Percentiles rank a stretch among this genome's conserved stretches.
Evolutionary conservation across 495 filamentous ascomycete species (phyloP).

Genomic region (Hypoxylon crocopeplum): DNA sequence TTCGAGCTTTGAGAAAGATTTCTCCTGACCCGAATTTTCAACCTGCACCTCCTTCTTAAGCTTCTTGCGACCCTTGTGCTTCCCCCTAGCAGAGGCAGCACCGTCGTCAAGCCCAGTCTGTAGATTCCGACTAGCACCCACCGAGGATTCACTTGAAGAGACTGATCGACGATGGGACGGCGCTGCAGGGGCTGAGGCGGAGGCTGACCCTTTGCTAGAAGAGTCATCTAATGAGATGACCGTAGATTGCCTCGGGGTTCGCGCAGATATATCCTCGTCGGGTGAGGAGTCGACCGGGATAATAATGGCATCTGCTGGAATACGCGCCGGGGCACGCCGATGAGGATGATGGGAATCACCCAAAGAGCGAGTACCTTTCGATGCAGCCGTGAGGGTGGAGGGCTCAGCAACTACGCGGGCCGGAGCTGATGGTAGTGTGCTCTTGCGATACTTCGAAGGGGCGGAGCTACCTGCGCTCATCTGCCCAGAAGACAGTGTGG

Average conservation of each 20-base stretch:
- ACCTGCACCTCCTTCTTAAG: neutral
- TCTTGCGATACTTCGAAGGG: neutral
- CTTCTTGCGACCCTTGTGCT: neutral
- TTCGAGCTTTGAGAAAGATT: neutral
- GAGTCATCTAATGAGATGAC: conserved; percentile 3
- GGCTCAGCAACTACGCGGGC: neutral
- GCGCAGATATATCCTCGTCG: neutral
- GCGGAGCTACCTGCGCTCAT: neutral
- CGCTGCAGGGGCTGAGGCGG: too few relatives aligned
- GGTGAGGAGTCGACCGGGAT: neutral
- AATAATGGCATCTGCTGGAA: neutral
- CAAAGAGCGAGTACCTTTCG: neutral
- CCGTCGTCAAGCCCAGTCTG: neutral
- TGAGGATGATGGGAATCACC: neutral
- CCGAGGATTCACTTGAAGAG: neutral
- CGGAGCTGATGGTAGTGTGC: neutral
- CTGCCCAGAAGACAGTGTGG: neutral
- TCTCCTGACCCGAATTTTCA: neutral
- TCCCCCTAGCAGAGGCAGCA: neutral
- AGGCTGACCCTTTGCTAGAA: neutral
- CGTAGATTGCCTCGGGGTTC: neutral
- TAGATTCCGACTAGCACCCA: neutral
- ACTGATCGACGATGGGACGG: neutral
- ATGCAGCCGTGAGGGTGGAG: neutral
- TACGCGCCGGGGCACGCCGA: neutral